phyloP scores from a whole-genome alignment of 1,139 yeast species.

The Lodderomyces beijingensis region DNA sequence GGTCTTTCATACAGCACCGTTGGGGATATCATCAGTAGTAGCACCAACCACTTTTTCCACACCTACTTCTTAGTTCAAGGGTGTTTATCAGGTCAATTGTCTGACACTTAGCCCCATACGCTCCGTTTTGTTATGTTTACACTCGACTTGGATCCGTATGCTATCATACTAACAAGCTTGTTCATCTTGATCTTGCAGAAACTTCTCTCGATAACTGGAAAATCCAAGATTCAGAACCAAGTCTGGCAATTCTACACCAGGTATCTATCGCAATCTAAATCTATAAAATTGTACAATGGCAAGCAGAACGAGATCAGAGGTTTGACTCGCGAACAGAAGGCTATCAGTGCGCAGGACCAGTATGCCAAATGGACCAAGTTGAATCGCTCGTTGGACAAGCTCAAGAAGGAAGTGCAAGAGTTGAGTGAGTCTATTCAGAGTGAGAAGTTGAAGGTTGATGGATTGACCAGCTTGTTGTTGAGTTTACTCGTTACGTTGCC shows the following conservation, averaged over 20 bases:
- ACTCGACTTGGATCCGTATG: constrained; percentile 28
- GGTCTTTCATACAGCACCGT: too few relatives aligned
- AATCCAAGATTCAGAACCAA: constrained; percentile 26
- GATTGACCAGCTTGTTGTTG: constrained; percentile 22
- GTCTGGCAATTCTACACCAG: constrained; percentile 30
- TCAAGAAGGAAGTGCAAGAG: constrained; percentile 48
- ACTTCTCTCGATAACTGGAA: constrained; percentile 30
- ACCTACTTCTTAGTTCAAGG: too few relatives aligned
- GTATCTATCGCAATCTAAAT: constrained; percentile 5
- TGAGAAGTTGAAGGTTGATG: constrained; percentile 36
- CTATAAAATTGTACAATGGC: constrained; percentile 29
- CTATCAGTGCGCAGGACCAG: constrained; percentile 84
- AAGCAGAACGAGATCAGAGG: constrained; percentile 44
- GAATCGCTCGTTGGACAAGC: constrained; percentile 64
- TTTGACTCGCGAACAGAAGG: constrained; percentile 50
- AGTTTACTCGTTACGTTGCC: constrained; percentile 38
- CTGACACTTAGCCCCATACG: too few relatives aligned
- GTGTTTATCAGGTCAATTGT: too few relatives aligned
- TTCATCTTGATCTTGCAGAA: constrained; percentile 30
- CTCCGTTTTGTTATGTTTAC: constrained; percentile 4
- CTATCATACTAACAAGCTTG: constrained; percentile 25
- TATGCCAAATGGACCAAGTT: constrained; percentile 96
- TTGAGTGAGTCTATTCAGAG: constrained; percentile 34
- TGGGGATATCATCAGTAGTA: too few relatives aligned
- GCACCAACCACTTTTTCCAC: too few relatives aligned